Percentiles rank a stretch among this genome's conserved stretches.
Evolutionary conservation across 768 basidiomycete species (phyloP).

Genomic region (Trametes elegans): DNA sequence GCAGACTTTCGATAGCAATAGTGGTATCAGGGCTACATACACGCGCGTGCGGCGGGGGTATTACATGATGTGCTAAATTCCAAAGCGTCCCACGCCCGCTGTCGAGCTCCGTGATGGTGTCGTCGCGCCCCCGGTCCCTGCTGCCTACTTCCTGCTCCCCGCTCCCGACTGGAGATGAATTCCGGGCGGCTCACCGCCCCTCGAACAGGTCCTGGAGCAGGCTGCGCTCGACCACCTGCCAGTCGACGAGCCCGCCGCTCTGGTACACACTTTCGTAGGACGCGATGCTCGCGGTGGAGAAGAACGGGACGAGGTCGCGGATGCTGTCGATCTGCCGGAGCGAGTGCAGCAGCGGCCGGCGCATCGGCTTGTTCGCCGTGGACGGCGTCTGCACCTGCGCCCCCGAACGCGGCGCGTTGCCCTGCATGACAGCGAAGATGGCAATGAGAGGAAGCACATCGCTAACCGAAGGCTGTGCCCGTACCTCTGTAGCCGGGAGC

Average conservation of each 20-base stretch:
- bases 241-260: constrained; percentile 79
- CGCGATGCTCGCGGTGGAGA: constrained; percentile 82
- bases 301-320: constrained; percentile 85
- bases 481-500: constrained; percentile 48
- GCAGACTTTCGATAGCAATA: neutral
- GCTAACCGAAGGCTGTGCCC: neutral
- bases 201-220: constrained; percentile 92
- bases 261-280: constrained; percentile 91
- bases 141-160: no score
- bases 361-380: constrained; percentile 41
- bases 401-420: constrained; percentile 18
- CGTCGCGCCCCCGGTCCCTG: no score
- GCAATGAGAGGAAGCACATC: constrained; percentile 21
- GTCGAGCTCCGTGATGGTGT: neutral
- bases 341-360: constrained; percentile 69
- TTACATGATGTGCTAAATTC: constrained; percentile 9
- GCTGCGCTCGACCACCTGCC: constrained; percentile 82
- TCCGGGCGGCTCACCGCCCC: constrained; percentile 43
- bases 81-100: neutral
- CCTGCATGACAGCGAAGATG: constrained; percentile 22
- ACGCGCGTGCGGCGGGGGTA: constrained; percentile 6
- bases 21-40: constrained; percentile 13
- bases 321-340: constrained; percentile 80
- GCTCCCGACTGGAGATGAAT: neutral
- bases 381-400: constrained; percentile 15